Conservation (phyloP, 257 asterid genomes). For the Paraleonurus japonicus region DNA sequence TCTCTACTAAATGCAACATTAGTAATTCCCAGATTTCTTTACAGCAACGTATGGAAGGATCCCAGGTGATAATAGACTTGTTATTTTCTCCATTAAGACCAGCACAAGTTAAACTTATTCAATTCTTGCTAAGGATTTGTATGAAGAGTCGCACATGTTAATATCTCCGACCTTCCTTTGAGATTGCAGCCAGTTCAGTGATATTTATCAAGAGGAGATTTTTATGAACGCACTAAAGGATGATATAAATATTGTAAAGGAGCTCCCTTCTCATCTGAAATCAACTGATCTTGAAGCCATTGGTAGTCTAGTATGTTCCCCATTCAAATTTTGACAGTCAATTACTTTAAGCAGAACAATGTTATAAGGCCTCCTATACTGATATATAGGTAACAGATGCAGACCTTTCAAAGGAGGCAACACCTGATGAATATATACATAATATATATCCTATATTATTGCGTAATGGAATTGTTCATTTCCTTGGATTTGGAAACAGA, state of each 20-base stretch:
- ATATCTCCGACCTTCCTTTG: background rate
- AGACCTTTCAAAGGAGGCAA: slow-evolving; percentile 85
- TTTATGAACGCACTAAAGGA: slow-evolving; percentile 58
- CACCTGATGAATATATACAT: slow-evolving; percentile 62
- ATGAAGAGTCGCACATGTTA: background rate
- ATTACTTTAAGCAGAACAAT: background rate
- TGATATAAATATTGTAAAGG: slow-evolving; percentile 64
- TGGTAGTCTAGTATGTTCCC: slow-evolving; percentile 70
- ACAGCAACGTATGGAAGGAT: slow-evolving; percentile 97
- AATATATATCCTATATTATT: slow-evolving; percentile 62
- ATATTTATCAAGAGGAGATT: slow-evolving; percentile 80
- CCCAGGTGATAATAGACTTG: slow-evolving; percentile 59
- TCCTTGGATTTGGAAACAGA: slow-evolving; percentile 93
- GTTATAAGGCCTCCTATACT: slow-evolving; percentile 14
- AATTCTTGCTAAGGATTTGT: background rate
- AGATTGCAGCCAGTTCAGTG: slow-evolving; percentile 76
- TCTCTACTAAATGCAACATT: slow-evolving; percentile 86
- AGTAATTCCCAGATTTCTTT: slow-evolving; percentile 86
- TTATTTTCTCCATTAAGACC: background rate
- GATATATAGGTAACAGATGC: slow-evolving; percentile 78
- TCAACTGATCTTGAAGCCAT: slow-evolving; percentile 66
- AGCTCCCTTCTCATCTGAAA: slow-evolving; percentile 65
- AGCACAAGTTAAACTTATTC: background rate
- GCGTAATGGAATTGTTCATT: slow-evolving; percentile 74
- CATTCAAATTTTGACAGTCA: background rate